Base-by-base conservation (phyloP, 208 protist species). In the Phytomonas sp. region DNA sequence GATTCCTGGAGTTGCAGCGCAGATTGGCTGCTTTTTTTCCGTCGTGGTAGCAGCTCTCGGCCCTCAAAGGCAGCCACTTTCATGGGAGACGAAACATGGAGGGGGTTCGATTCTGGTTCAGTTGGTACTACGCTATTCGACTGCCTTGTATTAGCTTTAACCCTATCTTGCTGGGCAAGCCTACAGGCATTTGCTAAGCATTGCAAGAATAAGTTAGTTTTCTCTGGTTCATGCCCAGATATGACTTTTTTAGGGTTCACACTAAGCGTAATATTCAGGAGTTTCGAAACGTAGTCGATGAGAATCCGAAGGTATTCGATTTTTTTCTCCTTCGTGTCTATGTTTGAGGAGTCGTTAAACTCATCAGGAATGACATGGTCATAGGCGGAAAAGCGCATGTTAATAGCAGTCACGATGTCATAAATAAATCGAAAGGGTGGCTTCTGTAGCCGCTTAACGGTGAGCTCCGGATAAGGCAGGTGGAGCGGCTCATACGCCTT, bases 351-450 rank as follows among this genome's bases (percentile, higher is more conserved):
- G 79, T 92, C 72, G 20, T 73, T 61, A 68, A 92, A 73, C 2
- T 86, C 82, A 0, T 61, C 67, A 0, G 86, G 73, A 64, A 96
- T 85, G 23, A 96, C 70, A 63, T 92, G 81, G 29, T 77, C 73
- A 71, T 92, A 95, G 13, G 84, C 88, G 5, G 79, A 79, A 71
- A 89, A 94, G 3, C 82, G 81, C 0, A 53, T 75, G 62, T 94
- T 89, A 66, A 96, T 91, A 53, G 64, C 74, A 33, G 70, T 75
- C 15, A 96, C 83, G 60, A 97, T 86, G 67, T 96, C 93, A 68
- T 91, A 83, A 73, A 97, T 93, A 67, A 97, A 97, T 28, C 91
- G 86, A 78, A 97, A 97, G 8, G 93, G 91, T 2, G 93, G 93
- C 11, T 85, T 77, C 63, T 95, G 87, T 31, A 97, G 82, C 23